Evolutionary conservation across 2,329 filamentous ascomycete species (phyloP), one percentile per base, ranked within the genome.

Genomic region (Monilinia fructigena): DNA sequence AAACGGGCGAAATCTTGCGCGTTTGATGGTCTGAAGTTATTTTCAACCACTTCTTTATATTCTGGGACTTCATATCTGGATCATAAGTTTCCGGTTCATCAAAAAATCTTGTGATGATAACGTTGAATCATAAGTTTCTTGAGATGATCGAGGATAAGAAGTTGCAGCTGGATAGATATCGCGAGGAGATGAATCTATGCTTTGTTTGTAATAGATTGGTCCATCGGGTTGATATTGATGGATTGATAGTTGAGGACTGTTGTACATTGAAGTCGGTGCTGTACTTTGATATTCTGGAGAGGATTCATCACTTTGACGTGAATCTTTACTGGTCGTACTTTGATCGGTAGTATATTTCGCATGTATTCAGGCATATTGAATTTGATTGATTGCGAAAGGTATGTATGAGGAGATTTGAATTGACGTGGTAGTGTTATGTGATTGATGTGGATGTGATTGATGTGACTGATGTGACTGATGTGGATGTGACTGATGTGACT

Each of bases 1-100:
- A 96, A 85, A 64, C 88, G 84, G 35, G 88, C 89, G 76, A 98
- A 98, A 71, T 93, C 89, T 67, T 89, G 83, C 4, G 94, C 90
- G 1, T 89, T 93, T 1, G 93, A 92, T 14, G 93, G 85, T 38
- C 91, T 83, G 45, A 91, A 86, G 70, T 89, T 86, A 70, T 84
- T 80, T 70, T 88, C 83, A 68, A 88, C 83, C 54, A 85, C 79
- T 62, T 89, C 87, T 71, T 85, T 84, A 67, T 82, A 80, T 55
- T 75, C 72, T 31, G 71, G 71, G 3, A 74, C 68, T 42, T 75
- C 70, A 59, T 75, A 76, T 52, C 77, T 38, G 76, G 59, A 28
- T 73, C 73, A 54, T 75, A 77, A 6, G 78, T 75, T 10, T 79
- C 77, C 12, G 81, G 80, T 55, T 85, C 80, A 71, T 85, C 86